These are phyloP conservation scores for Nakaseomyces kungkrabaensis DNA, from an alignment of 1,139 yeast genomes.

Conservation along the genomic window DNA sequence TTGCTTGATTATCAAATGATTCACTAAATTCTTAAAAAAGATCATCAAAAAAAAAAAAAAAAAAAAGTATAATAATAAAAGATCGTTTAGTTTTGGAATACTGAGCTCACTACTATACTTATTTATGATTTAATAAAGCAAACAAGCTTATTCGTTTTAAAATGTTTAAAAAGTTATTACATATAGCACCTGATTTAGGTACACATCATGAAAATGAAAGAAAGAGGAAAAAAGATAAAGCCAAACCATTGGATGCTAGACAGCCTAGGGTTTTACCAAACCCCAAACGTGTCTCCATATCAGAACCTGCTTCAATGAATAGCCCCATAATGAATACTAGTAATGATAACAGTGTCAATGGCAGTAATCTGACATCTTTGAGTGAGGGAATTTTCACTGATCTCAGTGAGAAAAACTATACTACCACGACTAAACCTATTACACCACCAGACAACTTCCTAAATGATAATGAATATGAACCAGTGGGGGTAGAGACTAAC, in stretches of 20 bases:
- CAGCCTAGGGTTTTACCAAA: background rate
- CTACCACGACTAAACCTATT: background rate
- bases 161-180: background rate
- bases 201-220: background rate
- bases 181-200: background rate
- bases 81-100: too few species aligned
- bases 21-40: too few species aligned
- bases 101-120: too few species aligned
- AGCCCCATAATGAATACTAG: background rate
- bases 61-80: too few species aligned
- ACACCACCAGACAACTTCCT: background rate
- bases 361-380: background rate
- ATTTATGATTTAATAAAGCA: too few species aligned
- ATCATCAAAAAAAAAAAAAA: too few species aligned
- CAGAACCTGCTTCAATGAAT: background rate
- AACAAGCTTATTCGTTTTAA: too few species aligned
- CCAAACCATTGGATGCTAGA: background rate
- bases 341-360: background rate
- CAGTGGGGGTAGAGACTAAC: background rate
- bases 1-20: too few species aligned
- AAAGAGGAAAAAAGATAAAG: background rate
- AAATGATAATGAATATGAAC: background rate
- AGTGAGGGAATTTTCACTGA: background rate
- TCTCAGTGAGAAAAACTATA: background rate
- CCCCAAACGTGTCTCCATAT: background rate